These are phyloP conservation scores for Blakeslea trispora DNA, from an alignment of 371 early-diverging fungal species.

Conservation along the genomic window DNA sequence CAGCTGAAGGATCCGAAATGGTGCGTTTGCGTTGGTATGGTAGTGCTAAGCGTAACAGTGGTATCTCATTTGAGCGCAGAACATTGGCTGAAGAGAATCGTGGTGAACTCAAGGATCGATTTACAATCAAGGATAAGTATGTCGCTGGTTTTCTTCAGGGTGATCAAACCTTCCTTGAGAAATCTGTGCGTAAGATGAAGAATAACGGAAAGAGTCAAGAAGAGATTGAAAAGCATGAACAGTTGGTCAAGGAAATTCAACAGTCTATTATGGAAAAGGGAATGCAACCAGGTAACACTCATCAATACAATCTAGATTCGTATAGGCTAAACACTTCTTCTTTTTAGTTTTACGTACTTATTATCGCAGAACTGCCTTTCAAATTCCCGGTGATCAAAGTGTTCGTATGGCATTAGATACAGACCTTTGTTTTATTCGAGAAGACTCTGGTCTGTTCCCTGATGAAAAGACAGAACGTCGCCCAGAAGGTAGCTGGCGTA, in stretches of 20 bases:
- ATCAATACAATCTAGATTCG: too few relatives aligned
- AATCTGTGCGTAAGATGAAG: conserved; percentile 79
- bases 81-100: conserved; percentile 97
- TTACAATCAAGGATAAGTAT: conserved; percentile 94
- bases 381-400: conserved; percentile 96
- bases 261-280: conserved; percentile 72
- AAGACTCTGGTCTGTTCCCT: conserved; percentile 74
- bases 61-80: conserved; percentile 96
- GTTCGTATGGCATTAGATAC: conserved; percentile 99
- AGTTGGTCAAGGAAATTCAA: conserved; percentile 83
- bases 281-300: conserved; percentile 87
- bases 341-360: conserved; percentile 81
- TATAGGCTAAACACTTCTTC: too few relatives aligned
- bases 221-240: conserved; percentile 75
- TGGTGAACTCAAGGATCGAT: conserved; percentile 95
- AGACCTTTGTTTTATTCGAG: conserved; percentile 96
- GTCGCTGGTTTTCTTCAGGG: conserved; percentile 88
- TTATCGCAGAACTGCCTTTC: conserved; percentile 99
- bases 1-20: conserved; percentile 89
- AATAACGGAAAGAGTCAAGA: conserved; percentile 72
- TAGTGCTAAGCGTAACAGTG: conserved; percentile 58
- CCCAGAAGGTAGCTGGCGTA: conserved; percentile 86
- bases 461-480: conserved; percentile 64
- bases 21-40: conserved; percentile 95
- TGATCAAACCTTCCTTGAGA: conserved; percentile 69